Evolutionary conservation across 306 rosid genomes (phyloP).

Genomic region (Cicer judaicum): DNA sequence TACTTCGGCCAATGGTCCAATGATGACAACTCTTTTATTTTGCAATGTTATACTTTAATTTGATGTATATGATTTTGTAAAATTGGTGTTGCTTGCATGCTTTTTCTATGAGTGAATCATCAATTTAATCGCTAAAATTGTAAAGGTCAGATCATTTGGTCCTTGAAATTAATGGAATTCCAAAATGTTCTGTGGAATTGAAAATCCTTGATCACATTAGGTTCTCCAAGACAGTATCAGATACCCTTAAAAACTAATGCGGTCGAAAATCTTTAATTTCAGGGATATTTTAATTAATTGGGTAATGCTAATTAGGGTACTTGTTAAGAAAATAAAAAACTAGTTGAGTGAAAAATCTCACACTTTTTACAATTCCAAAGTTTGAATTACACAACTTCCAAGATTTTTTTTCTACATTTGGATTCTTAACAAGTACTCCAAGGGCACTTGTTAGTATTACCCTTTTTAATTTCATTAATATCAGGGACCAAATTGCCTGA

Average conservation of each 20-base stretch:
- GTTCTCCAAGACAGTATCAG: background rate
- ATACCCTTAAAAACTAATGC: background rate
- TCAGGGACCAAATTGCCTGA: background rate
- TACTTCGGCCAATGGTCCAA: background rate
- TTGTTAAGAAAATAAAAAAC: too few species aligned
- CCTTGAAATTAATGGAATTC: background rate
- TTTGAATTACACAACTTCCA: too few species aligned
- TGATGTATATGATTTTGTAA: slow-evolving; percentile 29
- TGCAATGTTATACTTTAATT: slow-evolving; percentile 22
- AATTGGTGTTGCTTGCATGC: background rate
- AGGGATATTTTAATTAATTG: background rate
- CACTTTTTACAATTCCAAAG: too few species aligned
- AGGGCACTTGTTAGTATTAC: too few species aligned
- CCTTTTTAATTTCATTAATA: background rate
- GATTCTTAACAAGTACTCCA: too few species aligned
- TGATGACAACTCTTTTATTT: slow-evolving; percentile 21
- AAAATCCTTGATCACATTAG: background rate
- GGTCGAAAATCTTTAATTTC: background rate
- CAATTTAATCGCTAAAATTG: background rate
- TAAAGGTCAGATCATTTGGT: background rate
- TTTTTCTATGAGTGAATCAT: background rate
- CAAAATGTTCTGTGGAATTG: background rate
- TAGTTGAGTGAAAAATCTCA: too few species aligned
- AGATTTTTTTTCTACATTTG: too few species aligned
- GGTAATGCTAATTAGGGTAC: too few species aligned